Conservation (phyloP, 208 protist species). For the Tritrichomonas foetus region DNA sequence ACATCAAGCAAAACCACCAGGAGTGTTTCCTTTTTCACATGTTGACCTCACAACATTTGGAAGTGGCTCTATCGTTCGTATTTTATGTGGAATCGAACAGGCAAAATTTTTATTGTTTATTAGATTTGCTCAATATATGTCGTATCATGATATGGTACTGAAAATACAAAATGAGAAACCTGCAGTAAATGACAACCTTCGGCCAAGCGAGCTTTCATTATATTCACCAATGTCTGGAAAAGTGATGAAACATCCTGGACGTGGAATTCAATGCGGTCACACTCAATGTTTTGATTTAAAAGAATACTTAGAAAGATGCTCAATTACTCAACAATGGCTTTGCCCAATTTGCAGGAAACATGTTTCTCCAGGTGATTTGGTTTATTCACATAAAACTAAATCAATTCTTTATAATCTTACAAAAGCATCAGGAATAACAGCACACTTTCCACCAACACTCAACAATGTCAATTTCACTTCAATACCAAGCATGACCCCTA, state of each 20-base stretch:
- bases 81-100: not conserved
- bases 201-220: not conserved
- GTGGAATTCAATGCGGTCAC: not conserved
- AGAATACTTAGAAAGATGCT: not conserved
- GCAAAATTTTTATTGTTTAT: not conserved
- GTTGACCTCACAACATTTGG: not conserved
- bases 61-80: not conserved
- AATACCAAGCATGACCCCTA: too few relatives aligned
- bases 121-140: not conserved
- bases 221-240: not conserved
- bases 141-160: not conserved
- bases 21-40: not conserved
- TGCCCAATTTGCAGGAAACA: slow-evolving; percentile 29
- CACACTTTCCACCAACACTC: too few relatives aligned
- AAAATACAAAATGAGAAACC: not conserved
- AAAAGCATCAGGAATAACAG: too few relatives aligned
- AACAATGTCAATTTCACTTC: too few relatives aligned
- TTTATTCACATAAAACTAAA: too few relatives aligned
- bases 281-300: not conserved
- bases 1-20: not conserved
- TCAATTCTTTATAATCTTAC: too few relatives aligned
- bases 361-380: too few relatives aligned
- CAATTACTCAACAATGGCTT: not conserved
- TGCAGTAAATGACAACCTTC: not conserved
- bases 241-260: not conserved